Evolutionary conservation across 371 early-diverging fungal species (phyloP).

Genomic region (Chytridium lagenaria): DNA sequence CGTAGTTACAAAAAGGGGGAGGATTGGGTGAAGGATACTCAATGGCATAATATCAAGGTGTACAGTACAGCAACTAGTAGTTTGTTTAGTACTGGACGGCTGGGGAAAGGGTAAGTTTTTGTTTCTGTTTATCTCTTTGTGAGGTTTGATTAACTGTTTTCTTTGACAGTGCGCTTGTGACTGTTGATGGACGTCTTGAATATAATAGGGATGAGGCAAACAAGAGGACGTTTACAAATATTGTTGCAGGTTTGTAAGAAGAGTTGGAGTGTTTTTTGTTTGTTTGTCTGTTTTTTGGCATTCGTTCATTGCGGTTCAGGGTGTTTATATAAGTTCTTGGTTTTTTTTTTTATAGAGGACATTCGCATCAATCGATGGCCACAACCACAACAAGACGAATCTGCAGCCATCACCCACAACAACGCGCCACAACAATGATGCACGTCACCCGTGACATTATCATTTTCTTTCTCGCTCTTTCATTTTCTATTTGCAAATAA

Average conservation of each 20-base stretch:
- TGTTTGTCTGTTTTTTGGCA: too few relatives aligned
- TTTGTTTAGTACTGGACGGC: neutral
- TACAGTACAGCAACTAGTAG: neutral
- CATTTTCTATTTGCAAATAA: too few relatives aligned
- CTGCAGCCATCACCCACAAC: neutral
- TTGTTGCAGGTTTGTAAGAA: conserved; percentile 29
- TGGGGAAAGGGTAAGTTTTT: conserved; percentile 17
- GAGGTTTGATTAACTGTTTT: too few relatives aligned
- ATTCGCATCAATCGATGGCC: conserved; percentile 5
- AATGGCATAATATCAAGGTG: conserved; percentile 21
- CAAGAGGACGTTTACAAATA: conserved; percentile 4
- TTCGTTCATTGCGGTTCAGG: too few relatives aligned
- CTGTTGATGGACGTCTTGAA: conserved; percentile 22
- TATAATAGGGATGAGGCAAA: conserved; percentile 15
- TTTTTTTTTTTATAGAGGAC: neutral
- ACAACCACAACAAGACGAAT: neutral
- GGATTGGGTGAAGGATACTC: conserved; percentile 25
- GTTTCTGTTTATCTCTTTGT: too few relatives aligned
- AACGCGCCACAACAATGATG: too few relatives aligned
- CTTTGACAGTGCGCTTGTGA: conserved; percentile 16
- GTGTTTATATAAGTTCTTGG: neutral
- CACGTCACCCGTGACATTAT: too few relatives aligned
- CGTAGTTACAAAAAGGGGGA: conserved; percentile 2
- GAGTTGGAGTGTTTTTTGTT: neutral
- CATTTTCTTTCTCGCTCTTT: too few relatives aligned